Percentiles rank a stretch among this genome's conserved stretches.
These are phyloP conservation scores for Lachnellula arida DNA, from an alignment of 2,329 filamentous ascomycete species.

Conservation along the genomic window DNA sequence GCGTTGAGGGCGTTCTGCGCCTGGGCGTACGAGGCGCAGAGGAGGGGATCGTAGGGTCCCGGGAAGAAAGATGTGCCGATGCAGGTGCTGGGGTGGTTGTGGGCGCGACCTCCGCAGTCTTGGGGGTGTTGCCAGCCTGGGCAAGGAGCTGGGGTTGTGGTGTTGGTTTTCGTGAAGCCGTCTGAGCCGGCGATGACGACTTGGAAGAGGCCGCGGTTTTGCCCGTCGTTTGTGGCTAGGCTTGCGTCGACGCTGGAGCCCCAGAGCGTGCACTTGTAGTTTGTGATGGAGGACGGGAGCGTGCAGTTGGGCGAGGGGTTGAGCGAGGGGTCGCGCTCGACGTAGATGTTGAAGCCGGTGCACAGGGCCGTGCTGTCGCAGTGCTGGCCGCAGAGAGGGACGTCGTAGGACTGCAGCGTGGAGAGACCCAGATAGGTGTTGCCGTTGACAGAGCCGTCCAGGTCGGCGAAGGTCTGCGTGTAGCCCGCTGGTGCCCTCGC, in stretches of 20 bases:
- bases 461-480: slow-evolving; percentile 28
- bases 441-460: slow-evolving; percentile 27
- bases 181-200: slow-evolving; percentile 41
- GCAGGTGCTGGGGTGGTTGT: slow-evolving; percentile 18
- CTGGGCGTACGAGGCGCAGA: slow-evolving; percentile 14
- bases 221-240: slow-evolving; percentile 31
- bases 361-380: slow-evolving; percentile 28
- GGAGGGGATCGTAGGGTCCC: slow-evolving; percentile 17
- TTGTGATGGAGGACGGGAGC: slow-evolving; percentile 31
- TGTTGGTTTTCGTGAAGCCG: slow-evolving; percentile 31
- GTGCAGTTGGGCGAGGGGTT: slow-evolving; percentile 30
- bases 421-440: slow-evolving; percentile 24
- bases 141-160: slow-evolving; percentile 13
- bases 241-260: slow-evolving; percentile 25
- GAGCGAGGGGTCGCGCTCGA: slow-evolving; percentile 33
- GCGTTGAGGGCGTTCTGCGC: slow-evolving; percentile 16
- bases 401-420: slow-evolving; percentile 28
- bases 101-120: slow-evolving; percentile 11
- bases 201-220: slow-evolving; percentile 32
- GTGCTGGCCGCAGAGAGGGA: slow-evolving; percentile 19
- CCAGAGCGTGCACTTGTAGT: slow-evolving; percentile 35
- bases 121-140: slow-evolving; percentile 15
- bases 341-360: slow-evolving; percentile 32
- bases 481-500: slow-evolving; percentile 32
- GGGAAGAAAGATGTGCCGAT: slow-evolving; percentile 20